These are phyloP conservation scores for Boeremia exigua DNA, from an alignment of 2,329 filamentous ascomycete genomes.

Conservation along the genomic window DNA sequence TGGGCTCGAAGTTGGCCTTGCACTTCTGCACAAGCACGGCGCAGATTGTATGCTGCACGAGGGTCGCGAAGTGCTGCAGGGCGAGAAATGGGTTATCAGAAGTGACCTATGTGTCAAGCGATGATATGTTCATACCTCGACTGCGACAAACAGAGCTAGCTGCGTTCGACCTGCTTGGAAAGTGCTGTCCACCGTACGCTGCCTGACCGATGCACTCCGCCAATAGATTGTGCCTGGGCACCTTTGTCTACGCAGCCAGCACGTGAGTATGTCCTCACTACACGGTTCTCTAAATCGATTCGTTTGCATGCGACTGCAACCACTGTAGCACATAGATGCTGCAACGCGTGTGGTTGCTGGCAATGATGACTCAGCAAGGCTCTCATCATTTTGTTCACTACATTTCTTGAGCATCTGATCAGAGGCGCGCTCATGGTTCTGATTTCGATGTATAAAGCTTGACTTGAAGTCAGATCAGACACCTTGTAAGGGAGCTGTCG, in stretches of 20 bases:
- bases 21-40: conserved; percentile 86
- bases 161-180: neutral
- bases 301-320: neutral
- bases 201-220: neutral
- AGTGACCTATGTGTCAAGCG: conserved; percentile 77
- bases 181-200: neutral
- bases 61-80: conserved; percentile 75
- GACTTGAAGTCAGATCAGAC: neutral
- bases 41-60: conserved; percentile 90
- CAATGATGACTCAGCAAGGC: too few species aligned
- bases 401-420: too few species aligned
- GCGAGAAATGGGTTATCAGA: conserved; percentile 90
- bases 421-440: neutral
- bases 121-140: conserved; percentile 32
- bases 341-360: neutral
- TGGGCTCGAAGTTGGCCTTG: conserved; percentile 80
- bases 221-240: neutral
- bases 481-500: neutral
- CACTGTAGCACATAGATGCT: neutral
- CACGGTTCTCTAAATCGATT: neutral
- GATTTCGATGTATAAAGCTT: neutral
- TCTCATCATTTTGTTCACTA: too few species aligned
- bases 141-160: neutral
- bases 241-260: neutral
- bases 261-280: neutral